phyloP scores from a whole-genome alignment of 768 basidiomycete genomes.

The Aureoboletus auriporus region DNA sequence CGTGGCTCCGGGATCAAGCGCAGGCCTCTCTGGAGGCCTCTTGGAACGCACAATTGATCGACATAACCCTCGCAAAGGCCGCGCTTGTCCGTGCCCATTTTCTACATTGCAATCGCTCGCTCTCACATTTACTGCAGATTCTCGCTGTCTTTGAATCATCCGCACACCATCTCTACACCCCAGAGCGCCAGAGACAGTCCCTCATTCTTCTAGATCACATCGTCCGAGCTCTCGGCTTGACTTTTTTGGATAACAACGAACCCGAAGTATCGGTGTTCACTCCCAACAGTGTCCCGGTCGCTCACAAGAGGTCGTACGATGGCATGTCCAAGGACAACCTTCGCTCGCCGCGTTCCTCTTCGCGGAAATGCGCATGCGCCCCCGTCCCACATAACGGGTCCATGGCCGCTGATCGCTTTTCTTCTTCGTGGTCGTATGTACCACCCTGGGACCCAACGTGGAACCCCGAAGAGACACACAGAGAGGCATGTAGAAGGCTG shows the following conservation, averaged over 20 bases:
- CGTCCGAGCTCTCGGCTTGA: constrained; percentile 52
- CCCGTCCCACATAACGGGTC: constrained; percentile 33
- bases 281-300: constrained; percentile 47
- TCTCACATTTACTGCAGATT: constrained; percentile 43
- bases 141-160: constrained; percentile 76
- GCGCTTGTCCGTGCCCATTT: constrained; percentile 48
- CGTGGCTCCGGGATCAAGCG: constrained; percentile 54
- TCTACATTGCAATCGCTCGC: background rate
- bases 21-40: constrained; percentile 51
- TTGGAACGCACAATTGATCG: constrained; percentile 48
- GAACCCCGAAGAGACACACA: constrained; percentile 50
- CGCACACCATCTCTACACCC: constrained; percentile 61
- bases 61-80: constrained; percentile 66
- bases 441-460: constrained; percentile 63
- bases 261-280: constrained; percentile 49
- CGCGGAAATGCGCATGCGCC: constrained; percentile 46
- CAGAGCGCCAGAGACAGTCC: constrained; percentile 48
- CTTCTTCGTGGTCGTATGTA: constrained; percentile 43
- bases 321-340: constrained; percentile 23
- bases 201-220: constrained; percentile 62
- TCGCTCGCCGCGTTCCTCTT: constrained; percentile 24
- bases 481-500: constrained; percentile 70
- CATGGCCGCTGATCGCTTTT: constrained; percentile 32
- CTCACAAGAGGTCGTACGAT: constrained; percentile 31
- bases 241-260: constrained; percentile 54